Evolutionary conservation across 768 basidiomycete species (phyloP), one percentile per base, ranked within the genome.

Genomic region (Wakefieldia striispora): DNA sequence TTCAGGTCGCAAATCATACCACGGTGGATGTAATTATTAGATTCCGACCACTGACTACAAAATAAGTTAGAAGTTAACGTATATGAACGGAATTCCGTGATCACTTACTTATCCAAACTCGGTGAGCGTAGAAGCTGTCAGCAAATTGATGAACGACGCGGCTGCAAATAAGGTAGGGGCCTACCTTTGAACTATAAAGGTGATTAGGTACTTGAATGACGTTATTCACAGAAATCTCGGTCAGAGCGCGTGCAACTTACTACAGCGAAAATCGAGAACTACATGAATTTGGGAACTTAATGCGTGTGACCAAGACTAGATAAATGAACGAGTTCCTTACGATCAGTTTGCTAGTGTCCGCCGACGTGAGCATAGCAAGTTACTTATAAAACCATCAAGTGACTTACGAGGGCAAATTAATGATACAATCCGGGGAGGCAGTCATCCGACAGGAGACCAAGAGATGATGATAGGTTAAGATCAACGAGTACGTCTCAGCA

Each of bases 71-170:
- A 26, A 17, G 6, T 54, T 33, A 33, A 26, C 2, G 38, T 3
- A 38, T 9, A 12, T 26, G 27, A 17, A 19, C 1, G 6, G n/a
- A 21, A 19, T 3, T 1, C 13, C 16, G 2, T 29, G 10, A 5
- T n/a, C n/a, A 38, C 61, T 37, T 38, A 63, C 61, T 63, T 53
- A 63, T 62, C n/a, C n/a, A n/a, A n/a, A n/a, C n/a, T n/a, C n/a
- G n/a, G n/a, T n/a, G n/a, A n/a, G n/a, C n/a, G n/a, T 64, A 64
- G 34, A 63, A 63, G 44, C 63, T 65, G 35, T 38, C 10, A 21
- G 7, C 2, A 0, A 1, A 14, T 59, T 11, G 53, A 49, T 17
- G 9, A 29, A 39, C 3, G 3, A 2, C 27, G n/a, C 29, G 24
- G 35, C 23, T 17, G 13, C 11, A 36, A 4, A 33, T 11, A 19